A percentile compares a stretch with the other conserved stretches of the same genome.
phyloP scores from a whole-genome alignment of 2,329 filamentous ascomycete species.

The Rosellinia necatrix region DNA sequence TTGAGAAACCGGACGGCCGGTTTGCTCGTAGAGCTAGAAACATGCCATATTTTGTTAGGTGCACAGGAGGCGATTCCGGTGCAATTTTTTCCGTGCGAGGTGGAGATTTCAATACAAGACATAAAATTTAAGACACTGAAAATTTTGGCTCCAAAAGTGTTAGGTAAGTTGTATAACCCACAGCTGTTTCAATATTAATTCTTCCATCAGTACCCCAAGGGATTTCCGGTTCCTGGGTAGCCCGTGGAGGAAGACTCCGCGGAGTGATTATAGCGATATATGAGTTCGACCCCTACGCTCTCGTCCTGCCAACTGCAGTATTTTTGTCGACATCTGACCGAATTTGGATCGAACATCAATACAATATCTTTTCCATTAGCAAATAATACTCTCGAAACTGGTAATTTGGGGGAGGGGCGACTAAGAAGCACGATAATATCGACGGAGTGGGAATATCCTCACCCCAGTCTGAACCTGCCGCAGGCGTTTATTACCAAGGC shows the following conservation, averaged over 20 bases:
- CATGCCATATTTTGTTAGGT: not conserved
- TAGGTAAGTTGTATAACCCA: not conserved
- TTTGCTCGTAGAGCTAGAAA: not conserved
- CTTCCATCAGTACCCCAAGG: not conserved
- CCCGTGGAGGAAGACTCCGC: not conserved
- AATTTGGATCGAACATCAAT: not conserved
- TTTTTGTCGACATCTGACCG: not conserved
- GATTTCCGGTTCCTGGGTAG: slow-evolving; percentile 4
- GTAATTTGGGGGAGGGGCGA: no score
- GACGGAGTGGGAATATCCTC: no score
- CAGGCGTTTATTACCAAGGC: no score
- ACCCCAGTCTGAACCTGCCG: no score
- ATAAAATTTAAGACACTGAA: slow-evolving; percentile 2
- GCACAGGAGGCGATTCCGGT: not conserved
- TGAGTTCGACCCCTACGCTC: not conserved
- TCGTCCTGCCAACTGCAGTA: not conserved
- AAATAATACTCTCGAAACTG: no score
- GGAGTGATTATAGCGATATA: slow-evolving; percentile 3
- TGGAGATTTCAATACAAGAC: not conserved
- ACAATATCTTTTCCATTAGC: not conserved
- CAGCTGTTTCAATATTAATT: not conserved
- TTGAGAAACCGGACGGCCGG: not conserved
- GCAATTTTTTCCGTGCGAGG: not conserved
- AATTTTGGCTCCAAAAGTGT: not conserved
- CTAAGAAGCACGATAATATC: no score